A percentile compares a stretch with the other conserved stretches of the same genome.
phyloP scores from a whole-genome alignment of 768 basidiomycete genomes.

The Tulasnella sp. region DNA sequence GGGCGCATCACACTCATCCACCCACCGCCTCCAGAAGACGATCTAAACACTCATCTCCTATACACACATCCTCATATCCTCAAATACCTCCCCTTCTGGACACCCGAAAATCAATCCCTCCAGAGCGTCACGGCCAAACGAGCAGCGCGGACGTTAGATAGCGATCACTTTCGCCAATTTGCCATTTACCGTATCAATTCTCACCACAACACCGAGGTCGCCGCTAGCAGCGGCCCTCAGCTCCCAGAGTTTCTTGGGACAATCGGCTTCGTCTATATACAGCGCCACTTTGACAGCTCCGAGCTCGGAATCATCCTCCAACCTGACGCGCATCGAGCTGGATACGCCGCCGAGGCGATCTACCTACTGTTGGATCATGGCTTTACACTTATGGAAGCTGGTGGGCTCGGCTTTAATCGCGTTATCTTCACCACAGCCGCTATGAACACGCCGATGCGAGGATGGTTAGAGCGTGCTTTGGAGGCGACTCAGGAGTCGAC shows the following conservation, averaged over 20 bases:
- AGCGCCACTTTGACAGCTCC: not conserved
- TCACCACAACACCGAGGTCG: not conserved
- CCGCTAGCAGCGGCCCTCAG: not conserved
- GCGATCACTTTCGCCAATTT: conserved; percentile 6
- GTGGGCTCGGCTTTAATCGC: conserved; percentile 10
- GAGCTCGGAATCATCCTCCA: conserved; percentile 10
- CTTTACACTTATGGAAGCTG: not conserved
- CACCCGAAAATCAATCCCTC: not conserved
- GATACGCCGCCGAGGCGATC: conserved; percentile 9
- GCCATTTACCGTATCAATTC: not conserved
- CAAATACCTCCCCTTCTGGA: conserved; percentile 13
- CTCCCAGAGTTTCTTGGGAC: conserved; percentile 4
- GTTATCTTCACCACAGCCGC: conserved; percentile 5
- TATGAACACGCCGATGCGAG: conserved; percentile 10
- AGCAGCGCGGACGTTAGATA: not conserved
- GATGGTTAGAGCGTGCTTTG: conserved; percentile 9
- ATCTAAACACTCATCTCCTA: not conserved
- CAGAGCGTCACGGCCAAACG: conserved; percentile 3
- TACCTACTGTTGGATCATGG: conserved; percentile 8
- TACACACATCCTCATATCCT: conserved; percentile 5
- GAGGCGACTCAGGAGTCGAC: conserved; percentile 8
- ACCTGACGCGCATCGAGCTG: conserved; percentile 7
- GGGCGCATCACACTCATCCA: conserved; percentile 8
- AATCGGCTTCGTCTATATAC: conserved; percentile 2
- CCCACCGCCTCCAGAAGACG: conserved; percentile 9